Evolutionary conservation across 2,329 filamentous ascomycete species (phyloP), one percentile per base, ranked within the genome.

Genomic region (Ascochyta clinopodiicola): DNA sequence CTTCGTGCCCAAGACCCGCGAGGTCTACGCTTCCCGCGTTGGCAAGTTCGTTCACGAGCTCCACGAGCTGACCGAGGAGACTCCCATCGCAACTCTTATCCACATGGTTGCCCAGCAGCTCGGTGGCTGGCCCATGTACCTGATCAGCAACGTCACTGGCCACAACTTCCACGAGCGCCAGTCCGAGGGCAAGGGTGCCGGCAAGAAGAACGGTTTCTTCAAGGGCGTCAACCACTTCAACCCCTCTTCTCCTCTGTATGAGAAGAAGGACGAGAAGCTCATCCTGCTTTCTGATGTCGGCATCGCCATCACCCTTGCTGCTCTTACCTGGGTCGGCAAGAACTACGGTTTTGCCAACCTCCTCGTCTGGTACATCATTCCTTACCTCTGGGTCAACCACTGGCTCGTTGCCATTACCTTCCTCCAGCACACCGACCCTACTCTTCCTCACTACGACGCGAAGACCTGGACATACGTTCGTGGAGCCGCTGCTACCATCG

Each of bases 341-440:
- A 90, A 79, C 52, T 97, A 88, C 68, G 95, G 95, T 72, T 94
- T 88, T 82, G 76, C 82, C 74, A 98, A 97, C 82, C 82, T 98
- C 75, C 80, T 90, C 57, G 89, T 99, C 61, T 98, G 95, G 94
- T 99, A 99, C 81, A 87, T 93, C 72, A 74, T 96, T 56, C 95
- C 95, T 34, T 99, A 98, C 77, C 83, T 97, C 59, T 97, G 94
- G 94, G 93, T 97, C 52, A 96, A 98, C 86, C 92, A 97, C 86
- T 98, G 94, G 94, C 89, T 98, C 52, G 93, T 98, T 66, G 93
- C 93, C 76, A 98, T 98, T 78, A 98, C 94, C 67, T 98, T 88
- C 85, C 87, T 98, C 61, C 94, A 98, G 80, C 94, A 98, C 86
- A 97, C 94, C 73, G 93, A 98, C 77, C 93, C 93, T 43, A 87